phyloP scores from a whole-genome alignment of 306 rosid species.

The Crataegus laevigata region DNA sequence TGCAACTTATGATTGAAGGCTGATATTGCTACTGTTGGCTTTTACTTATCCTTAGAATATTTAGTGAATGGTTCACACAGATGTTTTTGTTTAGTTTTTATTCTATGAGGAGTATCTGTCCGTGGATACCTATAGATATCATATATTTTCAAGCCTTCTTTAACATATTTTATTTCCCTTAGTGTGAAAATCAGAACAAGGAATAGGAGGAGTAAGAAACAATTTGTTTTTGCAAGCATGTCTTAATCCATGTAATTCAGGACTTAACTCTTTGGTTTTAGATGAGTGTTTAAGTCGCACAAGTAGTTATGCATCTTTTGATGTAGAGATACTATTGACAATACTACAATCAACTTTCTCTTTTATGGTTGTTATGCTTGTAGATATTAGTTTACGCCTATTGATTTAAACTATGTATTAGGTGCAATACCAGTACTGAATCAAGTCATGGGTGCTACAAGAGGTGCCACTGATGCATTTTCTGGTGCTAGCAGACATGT shows the following conservation, averaged over 20 bases:
- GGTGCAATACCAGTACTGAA: slow-evolving; percentile 79
- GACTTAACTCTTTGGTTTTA: not conserved
- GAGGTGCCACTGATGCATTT: slow-evolving; percentile 91
- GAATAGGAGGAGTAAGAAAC: not conserved
- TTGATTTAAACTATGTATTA: slow-evolving; percentile 23
- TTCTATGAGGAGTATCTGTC: not conserved
- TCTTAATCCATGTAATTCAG: not conserved
- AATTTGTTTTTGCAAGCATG: not conserved
- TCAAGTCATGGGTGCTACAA: slow-evolving; percentile 92
- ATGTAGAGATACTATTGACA: not conserved
- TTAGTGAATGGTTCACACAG: not conserved
- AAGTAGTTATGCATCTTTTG: not conserved
- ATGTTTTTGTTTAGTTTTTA: not conserved
- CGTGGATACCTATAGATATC: not conserved
- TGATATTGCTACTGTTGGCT: not conserved
- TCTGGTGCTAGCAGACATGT: slow-evolving; percentile 84
- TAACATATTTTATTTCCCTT: not conserved
- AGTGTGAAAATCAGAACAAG: not conserved
- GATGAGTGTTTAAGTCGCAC: not conserved
- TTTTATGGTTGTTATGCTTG: not conserved
- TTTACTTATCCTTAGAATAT: not conserved
- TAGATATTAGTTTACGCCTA: not conserved
- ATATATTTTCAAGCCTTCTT: not conserved
- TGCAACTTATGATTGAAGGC: not conserved
- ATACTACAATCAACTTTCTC: not conserved